A percentile compares a stretch with the other conserved stretches of the same genome.
Conservation (phyloP, 352 stramenopile species). For the Pythium aristosporum region DNA sequence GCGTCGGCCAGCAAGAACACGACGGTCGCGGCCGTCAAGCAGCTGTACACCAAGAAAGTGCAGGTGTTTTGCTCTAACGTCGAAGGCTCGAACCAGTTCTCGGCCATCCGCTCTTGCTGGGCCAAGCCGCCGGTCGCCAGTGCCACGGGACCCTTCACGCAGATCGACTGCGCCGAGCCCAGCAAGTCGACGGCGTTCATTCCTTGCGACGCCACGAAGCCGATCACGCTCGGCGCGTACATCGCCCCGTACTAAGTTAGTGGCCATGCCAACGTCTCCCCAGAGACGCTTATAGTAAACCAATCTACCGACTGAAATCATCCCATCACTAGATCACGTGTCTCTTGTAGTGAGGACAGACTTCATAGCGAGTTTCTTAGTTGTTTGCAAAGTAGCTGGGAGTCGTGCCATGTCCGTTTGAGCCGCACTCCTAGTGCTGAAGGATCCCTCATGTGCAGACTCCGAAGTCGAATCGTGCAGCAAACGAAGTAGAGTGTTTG, state of each 20-base stretch:
- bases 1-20: constrained; percentile 1
- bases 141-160: constrained; percentile 38
- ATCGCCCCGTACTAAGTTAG: constrained; percentile 12
- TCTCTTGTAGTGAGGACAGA: no score
- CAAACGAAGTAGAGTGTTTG: no score
- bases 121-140: constrained; percentile 31
- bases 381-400: no score
- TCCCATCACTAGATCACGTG: no score
- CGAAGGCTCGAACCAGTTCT: constrained; percentile 60
- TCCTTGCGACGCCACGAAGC: constrained; percentile 38
- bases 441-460: no score
- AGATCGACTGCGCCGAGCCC: constrained; percentile 46
- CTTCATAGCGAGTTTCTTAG: no score
- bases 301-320: no score
- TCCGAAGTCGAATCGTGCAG: no score
- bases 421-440: no score
- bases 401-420: no score
- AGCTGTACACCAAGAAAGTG: constrained; percentile 57
- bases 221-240: constrained; percentile 49
- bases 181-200: constrained; percentile 44
- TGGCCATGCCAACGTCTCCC: background rate
- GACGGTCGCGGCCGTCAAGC: constrained; percentile 21
- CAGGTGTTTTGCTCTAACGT: constrained; percentile 66
- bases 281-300: no score
- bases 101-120: constrained; percentile 62